Conservation (phyloP, 768 basidiomycete genomes). For the Rubroboletus pulcherrimus region DNA sequence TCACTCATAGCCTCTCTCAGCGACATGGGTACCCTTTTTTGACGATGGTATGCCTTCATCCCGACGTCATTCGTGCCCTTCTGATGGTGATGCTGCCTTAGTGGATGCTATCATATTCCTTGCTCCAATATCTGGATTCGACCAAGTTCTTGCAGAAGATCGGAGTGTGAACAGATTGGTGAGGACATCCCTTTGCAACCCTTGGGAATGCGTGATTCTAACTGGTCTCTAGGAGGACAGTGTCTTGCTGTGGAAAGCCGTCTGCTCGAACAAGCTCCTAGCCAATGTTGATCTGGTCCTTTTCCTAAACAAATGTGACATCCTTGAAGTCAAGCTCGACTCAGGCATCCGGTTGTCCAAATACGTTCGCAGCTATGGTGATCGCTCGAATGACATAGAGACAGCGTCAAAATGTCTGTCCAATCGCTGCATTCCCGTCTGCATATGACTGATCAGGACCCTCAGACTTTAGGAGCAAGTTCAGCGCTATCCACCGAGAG, state of each 20-base stretch:
- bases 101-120: constrained; percentile 54
- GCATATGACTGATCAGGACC: background rate
- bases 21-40: constrained; percentile 55
- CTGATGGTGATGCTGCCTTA: background rate
- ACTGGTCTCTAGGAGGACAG: constrained; percentile 58
- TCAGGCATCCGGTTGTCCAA: constrained; percentile 61
- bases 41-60: constrained; percentile 39
- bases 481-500: constrained; percentile 72
- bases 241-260: constrained; percentile 68
- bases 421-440: background rate
- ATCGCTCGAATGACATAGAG: constrained; percentile 66
- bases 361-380: constrained; percentile 69
- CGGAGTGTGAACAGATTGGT: constrained; percentile 49
- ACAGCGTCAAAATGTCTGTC: constrained; percentile 62
- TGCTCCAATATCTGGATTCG: constrained; percentile 56
- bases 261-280: constrained; percentile 69
- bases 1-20: constrained; percentile 25
- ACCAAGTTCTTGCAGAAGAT: constrained; percentile 52
- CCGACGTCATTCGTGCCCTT: background rate
- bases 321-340: constrained; percentile 60
- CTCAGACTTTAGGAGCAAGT: constrained; percentile 65
- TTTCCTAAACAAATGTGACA: constrained; percentile 82
- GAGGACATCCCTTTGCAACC: constrained; percentile 9
- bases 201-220: background rate
- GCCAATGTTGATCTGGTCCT: constrained; percentile 70